phyloP scores from a whole-genome alignment of 2,329 filamentous ascomycete genomes.

The Diaporthe vexans region DNA sequence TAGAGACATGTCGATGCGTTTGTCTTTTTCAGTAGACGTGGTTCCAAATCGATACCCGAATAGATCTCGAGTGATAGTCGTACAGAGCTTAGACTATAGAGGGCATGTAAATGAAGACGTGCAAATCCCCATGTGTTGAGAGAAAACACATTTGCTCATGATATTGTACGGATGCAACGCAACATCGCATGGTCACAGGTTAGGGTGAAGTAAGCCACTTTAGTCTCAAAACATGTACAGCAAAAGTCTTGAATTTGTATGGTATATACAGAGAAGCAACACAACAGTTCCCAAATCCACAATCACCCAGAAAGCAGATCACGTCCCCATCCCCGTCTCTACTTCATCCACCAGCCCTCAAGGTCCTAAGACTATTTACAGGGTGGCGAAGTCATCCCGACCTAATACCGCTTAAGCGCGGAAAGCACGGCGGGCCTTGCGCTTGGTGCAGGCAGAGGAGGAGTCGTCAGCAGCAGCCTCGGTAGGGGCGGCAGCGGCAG shows the following conservation, averaged over 20 bases:
- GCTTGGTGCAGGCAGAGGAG: slow-evolving; percentile 14
- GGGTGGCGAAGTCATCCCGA: not conserved
- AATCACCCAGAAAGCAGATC: slow-evolving; percentile 9
- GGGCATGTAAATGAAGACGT: too few species aligned
- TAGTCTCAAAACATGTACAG: not conserved
- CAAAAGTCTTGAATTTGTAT: slow-evolving; percentile 29
- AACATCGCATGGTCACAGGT: too few species aligned
- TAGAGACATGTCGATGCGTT: too few species aligned
- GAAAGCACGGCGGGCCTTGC: slow-evolving; percentile 29
- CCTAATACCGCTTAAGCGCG: slow-evolving; percentile 1
- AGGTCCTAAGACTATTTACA: too few species aligned
- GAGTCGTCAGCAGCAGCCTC: slow-evolving; percentile 23
- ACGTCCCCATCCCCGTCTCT: not conserved
- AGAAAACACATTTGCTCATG: too few species aligned
- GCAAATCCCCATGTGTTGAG: too few species aligned
- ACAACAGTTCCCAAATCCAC: slow-evolving; percentile 28
- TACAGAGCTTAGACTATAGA: too few species aligned
- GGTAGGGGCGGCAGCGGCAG: slow-evolving; percentile 23
- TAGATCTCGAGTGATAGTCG: too few species aligned
- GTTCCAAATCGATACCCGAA: too few species aligned
- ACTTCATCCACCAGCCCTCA: not conserved
- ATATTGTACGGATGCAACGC: too few species aligned
- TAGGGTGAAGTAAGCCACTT: too few species aligned
- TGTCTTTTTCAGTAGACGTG: too few species aligned
- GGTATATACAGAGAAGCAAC: slow-evolving; percentile 34